Conservation (phyloP, 768 basidiomycete species). For the Basidioascus undulatus region DNA sequence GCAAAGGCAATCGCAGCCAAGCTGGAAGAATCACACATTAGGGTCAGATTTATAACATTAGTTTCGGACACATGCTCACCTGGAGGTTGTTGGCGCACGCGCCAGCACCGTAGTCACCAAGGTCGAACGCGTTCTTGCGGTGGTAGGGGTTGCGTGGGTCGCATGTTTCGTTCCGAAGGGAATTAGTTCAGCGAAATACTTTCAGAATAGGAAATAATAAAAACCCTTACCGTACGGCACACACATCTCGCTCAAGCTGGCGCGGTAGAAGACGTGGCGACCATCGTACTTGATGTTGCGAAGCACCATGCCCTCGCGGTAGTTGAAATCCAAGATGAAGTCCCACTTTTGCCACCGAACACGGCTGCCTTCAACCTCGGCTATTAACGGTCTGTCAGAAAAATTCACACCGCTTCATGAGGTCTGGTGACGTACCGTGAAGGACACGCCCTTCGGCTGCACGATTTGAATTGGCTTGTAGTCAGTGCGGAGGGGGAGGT, state of each 20-base stretch:
- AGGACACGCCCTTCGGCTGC: conserved; percentile 5
- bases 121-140: conserved; percentile 15
- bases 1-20: conserved; percentile 16
- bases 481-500: conserved; percentile 3
- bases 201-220: neutral
- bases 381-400: too few relatives aligned
- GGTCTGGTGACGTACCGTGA: too few relatives aligned
- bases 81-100: conserved; percentile 11
- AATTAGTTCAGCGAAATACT: neutral
- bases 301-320: conserved; percentile 13
- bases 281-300: conserved; percentile 14
- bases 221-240: conserved; percentile 12
- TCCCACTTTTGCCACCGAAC: conserved; percentile 11
- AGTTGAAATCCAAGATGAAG: conserved; percentile 9
- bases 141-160: conserved; percentile 11
- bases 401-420: too few relatives aligned
- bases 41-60: too few relatives aligned
- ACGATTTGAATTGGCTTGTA: conserved; percentile 2
- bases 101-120: conserved; percentile 14
- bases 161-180: too few relatives aligned
- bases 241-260: conserved; percentile 13
- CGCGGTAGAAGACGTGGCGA: conserved; percentile 12
- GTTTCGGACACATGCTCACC: too few relatives aligned
- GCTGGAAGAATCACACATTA: conserved; percentile 5
- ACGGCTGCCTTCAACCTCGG: conserved; percentile 1